Conservation (phyloP, 75 land plant genomes). For the Picea sitchensis region DNA sequence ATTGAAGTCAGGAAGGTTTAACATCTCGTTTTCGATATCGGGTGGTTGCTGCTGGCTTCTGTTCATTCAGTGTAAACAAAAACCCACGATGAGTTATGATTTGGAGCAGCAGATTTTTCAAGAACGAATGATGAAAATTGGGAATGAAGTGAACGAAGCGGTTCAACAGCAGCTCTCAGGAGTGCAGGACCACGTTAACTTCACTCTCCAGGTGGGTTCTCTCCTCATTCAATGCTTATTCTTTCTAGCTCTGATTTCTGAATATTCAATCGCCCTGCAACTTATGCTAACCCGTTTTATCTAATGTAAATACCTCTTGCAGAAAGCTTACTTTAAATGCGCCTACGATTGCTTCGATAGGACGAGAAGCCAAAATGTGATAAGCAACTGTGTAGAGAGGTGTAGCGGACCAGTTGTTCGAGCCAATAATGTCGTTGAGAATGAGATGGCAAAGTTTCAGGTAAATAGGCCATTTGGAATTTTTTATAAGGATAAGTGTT, state of each 20-base stretch:
- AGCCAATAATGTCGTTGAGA: conserved; percentile 64
- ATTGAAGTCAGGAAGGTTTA: too few relatives aligned
- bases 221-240: background rate
- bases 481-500: too few relatives aligned
- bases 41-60: too few relatives aligned
- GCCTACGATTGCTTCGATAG: conserved; percentile 87
- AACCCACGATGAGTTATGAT: too few relatives aligned
- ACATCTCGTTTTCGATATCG: too few relatives aligned
- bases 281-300: conserved; percentile 2
- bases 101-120: conserved; percentile 45
- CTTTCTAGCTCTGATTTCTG: background rate
- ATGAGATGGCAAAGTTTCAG: conserved; percentile 82
- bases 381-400: conserved; percentile 69
- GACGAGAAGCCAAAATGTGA: conserved; percentile 52
- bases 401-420: conserved; percentile 67
- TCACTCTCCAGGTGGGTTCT: conserved; percentile 74
- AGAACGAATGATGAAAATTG: conserved; percentile 50
- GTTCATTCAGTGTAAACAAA: too few relatives aligned
- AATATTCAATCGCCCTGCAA: background rate
- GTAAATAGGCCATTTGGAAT: conserved; percentile 11
- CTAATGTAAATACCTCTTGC: background rate
- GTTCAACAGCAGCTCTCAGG: conserved; percentile 57
- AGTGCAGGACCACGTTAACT: conserved; percentile 84
- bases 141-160: conserved; percentile 59
- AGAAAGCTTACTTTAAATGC: conserved; percentile 88